Base-by-base conservation (phyloP, 2,329 filamentous ascomycete genomes). In the Albifimbria verrucaria region DNA sequence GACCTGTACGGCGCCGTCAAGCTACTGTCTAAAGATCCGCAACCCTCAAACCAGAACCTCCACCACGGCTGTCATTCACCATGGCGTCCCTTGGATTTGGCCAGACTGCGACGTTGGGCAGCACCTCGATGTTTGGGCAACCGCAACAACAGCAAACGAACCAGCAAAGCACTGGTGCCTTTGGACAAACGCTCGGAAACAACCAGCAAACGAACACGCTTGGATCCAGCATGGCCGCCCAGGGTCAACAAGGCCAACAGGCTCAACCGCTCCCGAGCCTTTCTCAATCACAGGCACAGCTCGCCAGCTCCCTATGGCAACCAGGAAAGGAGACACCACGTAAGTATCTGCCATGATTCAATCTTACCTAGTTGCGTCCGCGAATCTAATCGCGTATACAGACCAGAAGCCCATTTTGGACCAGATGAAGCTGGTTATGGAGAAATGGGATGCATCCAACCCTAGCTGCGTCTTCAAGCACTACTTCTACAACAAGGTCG, bases 401-500 rank as follows among this genome's bases (percentile, higher is more conserved):
- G 72, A 75, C 60, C 87, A 92, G 66, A 91, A 91, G 68, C 83
- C 86, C 47, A 81, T 92, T 44, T 78, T 84, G 20, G 86, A 92
- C 53, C 89, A 93, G 68, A 89, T 92, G 68, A 77, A 80, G 55
- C 77, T 85, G 23, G 79, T 94, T 41, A 75, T 83, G 50, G 77
- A 83, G 55, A 92, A 92, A 72, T 94, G 90, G 90, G 79, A 89
- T 56, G 85, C 88, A 1, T 71, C 78, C 23, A 81, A 79, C 67
- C 79, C 83, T 21, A 84, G 83, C 65, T 92, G 88, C 62, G 83
- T 82, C 24, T 91, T 94, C 74, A 88, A 90, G 69, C 78, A 89
- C 65, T 93, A 93, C 75, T 90, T 94, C 69, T 95, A 94, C 78
- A 94, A 94, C 73, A 85, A 89, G 59, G 89, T 92, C 57, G 86